Percentiles rank a stretch among this genome's conserved stretches.
These are phyloP conservation scores for Pseudopithomyces chartarum DNA, from an alignment of 2,329 filamentous ascomycete genomes.

Conservation along the genomic window DNA sequence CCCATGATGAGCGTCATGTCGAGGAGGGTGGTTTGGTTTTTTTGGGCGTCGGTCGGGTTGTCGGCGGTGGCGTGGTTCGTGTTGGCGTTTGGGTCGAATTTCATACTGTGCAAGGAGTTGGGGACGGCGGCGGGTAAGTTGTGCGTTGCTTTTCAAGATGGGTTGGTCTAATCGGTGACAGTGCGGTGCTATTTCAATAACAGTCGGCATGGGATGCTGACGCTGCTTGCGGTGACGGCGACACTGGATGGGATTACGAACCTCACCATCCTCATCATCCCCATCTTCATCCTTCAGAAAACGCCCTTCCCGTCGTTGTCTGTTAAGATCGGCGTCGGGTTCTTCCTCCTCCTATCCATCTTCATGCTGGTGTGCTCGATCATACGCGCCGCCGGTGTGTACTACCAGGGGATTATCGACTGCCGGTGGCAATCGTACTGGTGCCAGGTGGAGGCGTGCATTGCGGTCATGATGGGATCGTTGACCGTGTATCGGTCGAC, in stretches of 20 bases:
- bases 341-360: constrained; percentile 8
- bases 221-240: background rate
- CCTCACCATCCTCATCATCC: constrained; percentile 17
- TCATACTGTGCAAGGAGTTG: background rate
- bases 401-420: background rate
- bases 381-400: constrained; percentile 1
- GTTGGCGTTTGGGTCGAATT: background rate
- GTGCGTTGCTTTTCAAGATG: background rate
- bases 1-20: constrained; percentile 14
- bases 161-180: background rate
- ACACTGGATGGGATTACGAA: constrained; percentile 2
- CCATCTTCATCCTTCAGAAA: constrained; percentile 14
- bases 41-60: constrained; percentile 10
- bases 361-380: constrained; percentile 9
- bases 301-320: background rate
- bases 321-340: constrained; percentile 2
- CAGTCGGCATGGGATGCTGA: background rate
- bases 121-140: background rate
- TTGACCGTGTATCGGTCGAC: constrained; percentile 22
- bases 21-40: constrained; percentile 13
- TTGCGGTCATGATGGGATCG: constrained; percentile 23
- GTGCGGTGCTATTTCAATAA: background rate
- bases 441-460: constrained; percentile 21
- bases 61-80: background rate
- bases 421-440: constrained; percentile 21